Percentiles rank a stretch among this genome's conserved stretches.
Conservation (phyloP, 2,329 filamentous ascomycete genomes). For the Pseudocercospora cruenta region DNA sequence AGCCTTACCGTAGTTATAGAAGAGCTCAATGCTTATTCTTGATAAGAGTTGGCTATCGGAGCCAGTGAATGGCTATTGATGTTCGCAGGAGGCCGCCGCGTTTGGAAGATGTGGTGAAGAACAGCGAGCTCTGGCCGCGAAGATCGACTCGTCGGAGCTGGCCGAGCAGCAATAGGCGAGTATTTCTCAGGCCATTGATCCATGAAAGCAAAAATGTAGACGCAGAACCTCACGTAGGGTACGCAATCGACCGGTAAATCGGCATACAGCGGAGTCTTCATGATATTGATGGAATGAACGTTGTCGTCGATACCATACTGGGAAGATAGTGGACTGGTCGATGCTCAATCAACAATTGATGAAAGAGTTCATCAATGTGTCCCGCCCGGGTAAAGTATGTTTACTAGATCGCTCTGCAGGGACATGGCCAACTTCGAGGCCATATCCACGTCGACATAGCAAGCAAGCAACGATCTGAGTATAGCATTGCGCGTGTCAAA, state of each 20-base stretch:
- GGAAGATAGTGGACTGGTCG: neutral
- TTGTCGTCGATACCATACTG: neutral
- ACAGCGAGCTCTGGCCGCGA: neutral
- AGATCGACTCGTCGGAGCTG: neutral
- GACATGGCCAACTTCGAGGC: neutral
- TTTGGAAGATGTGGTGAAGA: neutral
- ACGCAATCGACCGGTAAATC: neutral
- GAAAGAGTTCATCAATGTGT: neutral
- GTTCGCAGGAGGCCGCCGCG: slow-evolving; percentile 8
- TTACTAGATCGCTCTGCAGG: neutral
- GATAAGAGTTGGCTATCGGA: slow-evolving; percentile 12
- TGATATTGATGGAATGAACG: neutral
- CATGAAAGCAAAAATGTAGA: neutral
- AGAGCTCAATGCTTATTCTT: slow-evolving; percentile 2
- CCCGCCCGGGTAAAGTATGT: neutral
- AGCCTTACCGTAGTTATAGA: slow-evolving; percentile 13
- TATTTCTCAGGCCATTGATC: neutral
- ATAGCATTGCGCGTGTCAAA: neutral
- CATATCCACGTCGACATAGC: neutral
- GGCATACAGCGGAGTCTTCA: neutral
- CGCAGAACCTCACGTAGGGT: neutral
- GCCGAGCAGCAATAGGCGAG: neutral
- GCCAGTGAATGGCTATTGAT: slow-evolving; percentile 4
- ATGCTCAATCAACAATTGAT: neutral
- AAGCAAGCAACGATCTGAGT: neutral